Evolutionary conservation across 345 rosid genomes (phyloP), one percentile per base, ranked within the genome.

Genomic region (Punica granatum): DNA sequence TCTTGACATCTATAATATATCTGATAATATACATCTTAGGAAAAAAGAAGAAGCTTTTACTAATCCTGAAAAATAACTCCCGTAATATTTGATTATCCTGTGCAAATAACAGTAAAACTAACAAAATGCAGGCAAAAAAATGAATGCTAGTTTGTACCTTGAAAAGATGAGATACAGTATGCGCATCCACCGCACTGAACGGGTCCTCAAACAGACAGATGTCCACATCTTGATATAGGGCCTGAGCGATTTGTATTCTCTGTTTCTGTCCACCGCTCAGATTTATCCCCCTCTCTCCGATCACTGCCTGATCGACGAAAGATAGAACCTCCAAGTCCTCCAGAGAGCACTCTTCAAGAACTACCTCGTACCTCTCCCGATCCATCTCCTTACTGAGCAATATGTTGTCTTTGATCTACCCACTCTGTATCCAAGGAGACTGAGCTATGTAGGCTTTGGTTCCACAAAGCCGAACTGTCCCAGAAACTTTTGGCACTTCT

Each of bases 201-300:
- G 96, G 94, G 69, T 92, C 98, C 70, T 92, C 96, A 13, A 92
- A 79, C 16, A 92, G 76, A 76, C 83, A 89, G 10, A 87, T 81
- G 73, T 87, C 90, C 0, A 92, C 84, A 63, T 85, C 75, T 11
- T 80, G 81, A 67, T 87, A 89, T n/a, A 87, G 64, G 2, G 98
- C 92, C 1, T 92, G 89, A 2, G 96, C 96, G 14, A 92, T 76
- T 44, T 92, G 94, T 68, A 92, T 74, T 28, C 96, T 77, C 66
- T 87, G 96, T 80, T 87, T 89, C 76, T 92, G 98, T 58, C 98
- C 93, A 34, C 96, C 96, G 18, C 96, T 92, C 77, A 92, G 62
- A 70, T 86, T 92, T 49, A 89, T 81, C 28, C 98, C 98, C 34
- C 92, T 82, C 75, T 92, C 89, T 3, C 96, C 98, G 7, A 91